A percentile compares a stretch with the other conserved stretches of the same genome.
Evolutionary conservation across 768 basidiomycete species (phyloP).

Genomic region (Leccinum variicolor): DNA sequence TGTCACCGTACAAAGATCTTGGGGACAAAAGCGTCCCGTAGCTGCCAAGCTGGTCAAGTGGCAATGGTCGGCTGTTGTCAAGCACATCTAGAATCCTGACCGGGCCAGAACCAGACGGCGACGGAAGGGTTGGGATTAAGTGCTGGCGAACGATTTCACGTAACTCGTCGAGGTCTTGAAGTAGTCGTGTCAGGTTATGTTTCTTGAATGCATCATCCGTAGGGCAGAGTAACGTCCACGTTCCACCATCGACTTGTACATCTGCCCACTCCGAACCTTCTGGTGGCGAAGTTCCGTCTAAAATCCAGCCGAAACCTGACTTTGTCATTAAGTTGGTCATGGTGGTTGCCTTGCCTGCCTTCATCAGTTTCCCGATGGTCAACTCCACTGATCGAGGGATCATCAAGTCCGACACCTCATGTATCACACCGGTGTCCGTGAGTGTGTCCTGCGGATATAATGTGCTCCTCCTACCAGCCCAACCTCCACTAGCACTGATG

Average conservation of each 20-base stretch:
- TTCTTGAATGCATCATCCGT: conserved; percentile 89
- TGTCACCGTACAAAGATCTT: conserved; percentile 68
- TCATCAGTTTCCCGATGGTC: conserved; percentile 85
- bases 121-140: conserved; percentile 52
- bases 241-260: conserved; percentile 32
- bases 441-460: conserved; percentile 64
- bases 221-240: conserved; percentile 91
- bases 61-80: conserved; percentile 71
- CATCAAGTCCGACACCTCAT: conserved; percentile 80
- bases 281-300: conserved; percentile 81
- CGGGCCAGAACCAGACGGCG: conserved; percentile 19
- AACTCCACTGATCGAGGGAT: conserved; percentile 86
- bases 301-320: conserved; percentile 87
- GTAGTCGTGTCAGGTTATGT: conserved; percentile 74
- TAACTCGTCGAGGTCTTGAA: conserved; percentile 51
- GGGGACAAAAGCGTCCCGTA: conserved; percentile 77
- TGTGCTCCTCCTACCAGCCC: conserved; percentile 64
- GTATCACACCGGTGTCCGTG: conserved; percentile 87
- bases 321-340: conserved; percentile 83
- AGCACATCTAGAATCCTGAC: conserved; percentile 33
- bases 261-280: conserved; percentile 66
- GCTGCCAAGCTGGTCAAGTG: conserved; percentile 64
- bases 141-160: conserved; percentile 71
- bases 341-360: conserved; percentile 83
- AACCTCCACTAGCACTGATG: conserved; percentile 71